A percentile compares a stretch with the other conserved stretches of the same genome.
Evolutionary conservation across 2,329 filamentous ascomycete genomes (phyloP).

Genomic region (Sclerotinia nivalis): DNA sequence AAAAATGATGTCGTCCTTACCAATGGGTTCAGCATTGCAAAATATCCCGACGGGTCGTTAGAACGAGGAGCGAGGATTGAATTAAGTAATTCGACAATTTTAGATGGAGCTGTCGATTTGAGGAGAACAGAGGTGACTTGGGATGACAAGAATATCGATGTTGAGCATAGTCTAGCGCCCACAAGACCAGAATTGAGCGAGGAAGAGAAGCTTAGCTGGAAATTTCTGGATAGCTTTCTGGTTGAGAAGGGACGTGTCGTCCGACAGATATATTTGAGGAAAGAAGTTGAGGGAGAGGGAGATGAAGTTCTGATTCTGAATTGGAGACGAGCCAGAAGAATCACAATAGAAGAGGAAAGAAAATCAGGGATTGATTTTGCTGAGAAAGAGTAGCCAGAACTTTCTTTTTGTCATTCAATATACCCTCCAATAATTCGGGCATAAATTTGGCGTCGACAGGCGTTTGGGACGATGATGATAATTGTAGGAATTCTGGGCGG

Average conservation of each 20-base stretch:
- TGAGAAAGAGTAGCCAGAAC: background rate
- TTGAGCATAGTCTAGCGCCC: constrained; percentile 51
- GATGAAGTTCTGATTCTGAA: constrained; percentile 37
- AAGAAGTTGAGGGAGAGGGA: constrained; percentile 27
- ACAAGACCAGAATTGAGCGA: constrained; percentile 53
- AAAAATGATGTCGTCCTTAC: constrained; percentile 46
- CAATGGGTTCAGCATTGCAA: constrained; percentile 49
- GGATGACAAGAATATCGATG: constrained; percentile 47
- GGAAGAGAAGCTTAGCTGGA: constrained; percentile 58
- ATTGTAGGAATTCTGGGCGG: background rate
- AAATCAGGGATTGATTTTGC: background rate
- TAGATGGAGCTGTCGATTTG: constrained; percentile 31
- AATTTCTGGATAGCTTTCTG: constrained; percentile 50
- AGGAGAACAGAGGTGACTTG: constrained; percentile 47
- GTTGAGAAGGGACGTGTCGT: constrained; percentile 39
- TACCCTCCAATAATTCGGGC: background rate
- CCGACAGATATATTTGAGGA: constrained; percentile 35
- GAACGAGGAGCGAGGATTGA: background rate
- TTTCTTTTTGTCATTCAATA: background rate
- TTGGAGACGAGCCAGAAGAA: constrained; percentile 29
- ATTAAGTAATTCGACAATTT: background rate
- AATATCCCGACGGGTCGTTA: constrained; percentile 38
- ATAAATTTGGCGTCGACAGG: background rate
- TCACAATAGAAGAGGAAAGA: background rate
- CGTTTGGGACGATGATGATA: background rate